Percentiles rank a stretch among this genome's conserved stretches.
Conservation (phyloP, 1,284 basidiomycete genomes). For the Trichosporon faecale region DNA sequence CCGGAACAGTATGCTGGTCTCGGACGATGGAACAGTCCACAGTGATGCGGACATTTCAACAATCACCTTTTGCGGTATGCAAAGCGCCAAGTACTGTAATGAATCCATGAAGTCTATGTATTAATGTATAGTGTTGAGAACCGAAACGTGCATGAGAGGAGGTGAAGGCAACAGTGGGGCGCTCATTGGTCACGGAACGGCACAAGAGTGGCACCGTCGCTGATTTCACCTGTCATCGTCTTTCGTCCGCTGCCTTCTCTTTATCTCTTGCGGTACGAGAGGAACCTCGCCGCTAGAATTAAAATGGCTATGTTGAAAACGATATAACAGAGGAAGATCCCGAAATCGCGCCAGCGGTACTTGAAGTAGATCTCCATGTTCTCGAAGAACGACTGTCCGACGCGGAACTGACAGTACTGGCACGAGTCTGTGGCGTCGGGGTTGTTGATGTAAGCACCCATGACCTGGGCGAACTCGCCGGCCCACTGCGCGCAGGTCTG, state of each 20-base stretch:
- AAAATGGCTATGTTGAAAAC: slow-evolving; percentile 70
- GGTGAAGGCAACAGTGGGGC: too few relatives aligned
- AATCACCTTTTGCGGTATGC: too few relatives aligned
- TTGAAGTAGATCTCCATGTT: slow-evolving; percentile 64
- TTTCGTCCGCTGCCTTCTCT: background rate
- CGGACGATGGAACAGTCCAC: too few relatives aligned
- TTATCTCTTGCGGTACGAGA: slow-evolving; percentile 51
- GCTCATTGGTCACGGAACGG: background rate
- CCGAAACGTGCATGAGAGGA: too few relatives aligned
- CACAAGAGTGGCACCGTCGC: background rate
- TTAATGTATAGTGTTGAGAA: too few relatives aligned
- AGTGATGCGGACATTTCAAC: too few relatives aligned
- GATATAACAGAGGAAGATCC: slow-evolving; percentile 61
- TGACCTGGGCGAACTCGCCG: slow-evolving; percentile 60
- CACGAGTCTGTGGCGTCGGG: slow-evolving; percentile 51
- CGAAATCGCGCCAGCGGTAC: slow-evolving; percentile 69
- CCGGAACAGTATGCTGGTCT: too few relatives aligned
- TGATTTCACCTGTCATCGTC: background rate
- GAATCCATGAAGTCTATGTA: too few relatives aligned
- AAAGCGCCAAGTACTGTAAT: too few relatives aligned
- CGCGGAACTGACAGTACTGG: slow-evolving; percentile 48
- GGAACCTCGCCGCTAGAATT: slow-evolving; percentile 68
- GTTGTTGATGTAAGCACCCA: slow-evolving; percentile 83
- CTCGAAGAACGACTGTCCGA: slow-evolving; percentile 38
- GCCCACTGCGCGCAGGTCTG: slow-evolving; percentile 74